Base-by-base conservation (phyloP, 257 asterid species). In the Hygrophila difformis region DNA sequence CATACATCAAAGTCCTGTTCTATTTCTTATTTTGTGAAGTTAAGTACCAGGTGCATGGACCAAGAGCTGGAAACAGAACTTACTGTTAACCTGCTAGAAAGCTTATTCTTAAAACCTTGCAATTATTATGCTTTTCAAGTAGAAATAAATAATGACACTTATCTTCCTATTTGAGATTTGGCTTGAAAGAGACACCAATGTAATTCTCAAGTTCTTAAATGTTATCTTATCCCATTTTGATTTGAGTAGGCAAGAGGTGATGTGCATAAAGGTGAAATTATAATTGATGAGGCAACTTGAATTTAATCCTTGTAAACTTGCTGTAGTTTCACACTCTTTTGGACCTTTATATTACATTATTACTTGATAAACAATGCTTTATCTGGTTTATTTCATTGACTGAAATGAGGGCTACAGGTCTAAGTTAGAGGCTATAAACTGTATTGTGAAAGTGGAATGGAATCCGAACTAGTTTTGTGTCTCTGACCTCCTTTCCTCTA, bases 231-330 rank as follows among this genome's bases (percentile, higher is more conserved):
- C n/a, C n/a, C n/a, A n/a, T n/a, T n/a, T n/a, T n/a, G n/a, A n/a
- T n/a, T n/a, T n/a, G n/a, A n/a, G n/a, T n/a, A n/a, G n/a, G n/a
- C n/a, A n/a, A n/a, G n/a, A n/a, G n/a, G 8, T 26, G 8, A 26
- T 1, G 8, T 26, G 31, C 8, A 8, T 12, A 33, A 33, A 33
- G 37, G 12, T 9, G 12, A 5, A 23, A 19, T 34, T 46, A 34
- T 33, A 12, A 50, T 36, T 44, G 49, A 53, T 46, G 36, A 48
- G 21, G 42, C 58, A 46, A 39, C 12, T 39, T 55, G 44, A 37
- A 43, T 49, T 18, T 12, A 20, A 44, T 46, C 22, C 37, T 39
- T 9, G 11, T 49, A 39, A 24, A 40, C 39, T 17, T 8, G 3
- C 24, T 37, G 53, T 39, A 31, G 17, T n/a, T 26, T 26, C 31